phyloP scores from a whole-genome alignment of 108 stramenopile genomes.

The Nitzschia sp. region DNA sequence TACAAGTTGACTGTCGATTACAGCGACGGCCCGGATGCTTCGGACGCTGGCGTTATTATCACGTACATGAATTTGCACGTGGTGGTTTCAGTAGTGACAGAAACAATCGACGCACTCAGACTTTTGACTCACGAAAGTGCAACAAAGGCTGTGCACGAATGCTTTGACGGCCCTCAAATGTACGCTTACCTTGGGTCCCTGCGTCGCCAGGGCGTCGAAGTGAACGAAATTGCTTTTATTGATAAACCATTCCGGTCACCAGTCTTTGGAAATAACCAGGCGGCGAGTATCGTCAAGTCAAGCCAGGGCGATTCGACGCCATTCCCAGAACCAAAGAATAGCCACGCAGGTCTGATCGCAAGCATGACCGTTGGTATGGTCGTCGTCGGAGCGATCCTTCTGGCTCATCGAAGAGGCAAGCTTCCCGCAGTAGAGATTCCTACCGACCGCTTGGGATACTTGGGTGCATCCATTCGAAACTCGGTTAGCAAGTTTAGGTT shows the following conservation, averaged over 20 bases:
- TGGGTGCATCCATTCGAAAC: constrained; percentile 13
- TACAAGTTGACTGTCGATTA: constrained; percentile 33
- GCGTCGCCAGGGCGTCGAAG: constrained; percentile 10
- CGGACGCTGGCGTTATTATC: constrained; percentile 9
- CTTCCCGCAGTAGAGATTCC: background rate
- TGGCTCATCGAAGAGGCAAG: constrained; percentile 13
- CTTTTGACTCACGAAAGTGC: constrained; percentile 16
- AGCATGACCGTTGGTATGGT: constrained; percentile 10
- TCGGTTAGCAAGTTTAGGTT: constrained; percentile 1
- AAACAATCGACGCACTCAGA: constrained; percentile 13
- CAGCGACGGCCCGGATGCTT: constrained; percentile 18
- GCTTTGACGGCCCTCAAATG: constrained; percentile 20
- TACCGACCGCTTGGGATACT: background rate
- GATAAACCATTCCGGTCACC: constrained; percentile 27
- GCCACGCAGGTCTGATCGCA: constrained; percentile 3
- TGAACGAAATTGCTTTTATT: constrained; percentile 23
- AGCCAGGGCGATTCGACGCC: background rate
- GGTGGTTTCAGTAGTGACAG: constrained; percentile 17
- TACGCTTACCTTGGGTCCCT: constrained; percentile 23
- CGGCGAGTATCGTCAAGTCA: background rate
- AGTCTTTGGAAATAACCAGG: background rate
- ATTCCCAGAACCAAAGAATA: background rate
- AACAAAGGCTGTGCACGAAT: constrained; percentile 12
- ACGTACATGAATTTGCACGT: constrained; percentile 24
- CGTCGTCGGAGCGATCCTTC: constrained; percentile 12